Percentiles rank a stretch among this genome's conserved stretches.
Evolutionary conservation across 768 basidiomycete genomes (phyloP).

Genomic region (Mycena floridula): DNA sequence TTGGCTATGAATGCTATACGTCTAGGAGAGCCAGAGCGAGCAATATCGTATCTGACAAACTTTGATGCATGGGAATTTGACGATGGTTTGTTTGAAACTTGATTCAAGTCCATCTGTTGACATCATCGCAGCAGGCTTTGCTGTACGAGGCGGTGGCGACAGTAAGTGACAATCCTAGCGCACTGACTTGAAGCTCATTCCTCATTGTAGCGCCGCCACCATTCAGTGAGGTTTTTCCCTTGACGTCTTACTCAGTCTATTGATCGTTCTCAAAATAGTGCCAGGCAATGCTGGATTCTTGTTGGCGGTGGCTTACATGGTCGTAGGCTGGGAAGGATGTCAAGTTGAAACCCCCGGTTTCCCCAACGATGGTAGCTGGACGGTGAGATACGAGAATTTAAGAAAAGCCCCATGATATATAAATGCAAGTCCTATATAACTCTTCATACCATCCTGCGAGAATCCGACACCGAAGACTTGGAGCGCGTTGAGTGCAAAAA

Average conservation of each 20-base stretch:
- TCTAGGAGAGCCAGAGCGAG: not conserved
- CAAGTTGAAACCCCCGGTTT: not conserved
- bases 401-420: slow-evolving; percentile 1
- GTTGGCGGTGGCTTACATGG: not conserved
- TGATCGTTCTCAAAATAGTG: too few relatives aligned
- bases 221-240: too few relatives aligned
- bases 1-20: not conserved
- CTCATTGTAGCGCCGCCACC: not conserved
- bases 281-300: slow-evolving; percentile 1
- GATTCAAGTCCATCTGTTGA: not conserved
- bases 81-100: too few relatives aligned
- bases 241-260: too few relatives aligned
- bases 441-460: slow-evolving; percentile 33
- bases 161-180: not conserved
- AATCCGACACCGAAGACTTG: slow-evolving; percentile 29
- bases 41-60: not conserved
- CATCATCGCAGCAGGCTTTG: not conserved
- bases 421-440: too few relatives aligned
- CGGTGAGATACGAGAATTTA: not conserved
- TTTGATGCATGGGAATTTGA: not conserved
- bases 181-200: not conserved
- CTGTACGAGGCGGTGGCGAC: not conserved
- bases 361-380: not conserved
- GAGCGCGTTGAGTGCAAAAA: slow-evolving; percentile 28
- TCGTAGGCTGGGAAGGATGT: not conserved